phyloP scores from a whole-genome alignment of 768 basidiomycete genomes.

The Boletus subcaerulescens region DNA sequence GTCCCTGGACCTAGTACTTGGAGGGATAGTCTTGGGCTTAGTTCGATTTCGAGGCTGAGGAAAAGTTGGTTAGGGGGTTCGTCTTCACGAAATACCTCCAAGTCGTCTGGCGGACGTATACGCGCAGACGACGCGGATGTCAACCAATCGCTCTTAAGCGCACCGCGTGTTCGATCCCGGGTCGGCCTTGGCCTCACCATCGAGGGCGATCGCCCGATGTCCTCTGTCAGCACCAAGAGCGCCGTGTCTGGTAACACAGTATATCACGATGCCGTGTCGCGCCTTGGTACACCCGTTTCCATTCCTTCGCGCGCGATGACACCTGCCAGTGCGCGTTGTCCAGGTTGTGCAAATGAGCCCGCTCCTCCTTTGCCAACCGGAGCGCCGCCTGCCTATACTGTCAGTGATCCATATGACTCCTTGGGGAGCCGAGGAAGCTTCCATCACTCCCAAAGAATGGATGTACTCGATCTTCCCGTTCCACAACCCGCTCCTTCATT shows the following conservation, averaged over 20 bases:
- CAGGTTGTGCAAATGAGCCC: slow-evolving; percentile 2
- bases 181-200: slow-evolving; percentile 36
- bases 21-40: slow-evolving; percentile 42
- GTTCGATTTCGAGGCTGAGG: slow-evolving; percentile 48
- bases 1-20: slow-evolving; percentile 31
- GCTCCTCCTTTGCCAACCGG: slow-evolving; percentile 19
- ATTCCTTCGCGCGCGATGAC: slow-evolving; percentile 47
- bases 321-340: slow-evolving; percentile 34
- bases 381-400: slow-evolving; percentile 32
- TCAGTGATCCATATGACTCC: slow-evolving; percentile 30
- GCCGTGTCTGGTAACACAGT: slow-evolving; percentile 52
- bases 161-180: slow-evolving; percentile 22
- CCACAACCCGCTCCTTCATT: slow-evolving; percentile 59
- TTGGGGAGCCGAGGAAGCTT: slow-evolving; percentile 24
- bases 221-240: slow-evolving; percentile 54
- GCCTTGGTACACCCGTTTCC: slow-evolving; percentile 40
- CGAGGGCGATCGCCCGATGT: slow-evolving; percentile 52
- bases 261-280: slow-evolving; percentile 61
- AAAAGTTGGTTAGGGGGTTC: slow-evolving; percentile 56
- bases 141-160: slow-evolving; percentile 37
- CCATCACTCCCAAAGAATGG: slow-evolving; percentile 33
- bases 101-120: slow-evolving; percentile 23
- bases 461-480: slow-evolving; percentile 55
- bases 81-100: slow-evolving; percentile 29
- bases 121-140: slow-evolving; percentile 47